Percentiles rank a stretch among this genome's conserved stretches.
phyloP scores from a whole-genome alignment of 805 yeast genomes.

The Scheffersomyces lignosus region DNA sequence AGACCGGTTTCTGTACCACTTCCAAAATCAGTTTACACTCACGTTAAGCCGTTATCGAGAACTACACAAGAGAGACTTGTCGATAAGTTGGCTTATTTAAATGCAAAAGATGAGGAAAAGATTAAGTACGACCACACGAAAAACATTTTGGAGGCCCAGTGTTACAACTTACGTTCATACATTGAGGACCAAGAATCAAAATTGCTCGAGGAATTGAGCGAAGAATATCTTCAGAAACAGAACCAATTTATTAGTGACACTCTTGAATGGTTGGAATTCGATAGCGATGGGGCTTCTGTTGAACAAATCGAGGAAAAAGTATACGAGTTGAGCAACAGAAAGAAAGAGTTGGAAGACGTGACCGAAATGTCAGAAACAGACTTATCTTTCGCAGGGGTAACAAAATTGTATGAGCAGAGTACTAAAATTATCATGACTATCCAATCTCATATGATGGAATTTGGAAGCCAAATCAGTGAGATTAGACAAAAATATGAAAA shows the following conservation, averaged over 20 bases:
- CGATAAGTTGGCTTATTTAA: constrained; percentile 52
- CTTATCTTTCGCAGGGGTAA: constrained; percentile 47
- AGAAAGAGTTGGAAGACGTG: constrained; percentile 28
- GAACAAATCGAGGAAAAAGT: constrained; percentile 27
- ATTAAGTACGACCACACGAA: constrained; percentile 54
- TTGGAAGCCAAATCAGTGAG: constrained; percentile 45
- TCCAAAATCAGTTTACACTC: constrained; percentile 49
- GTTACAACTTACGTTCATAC: constrained; percentile 65
- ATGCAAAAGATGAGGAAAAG: constrained; percentile 55
- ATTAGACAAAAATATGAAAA: constrained; percentile 45
- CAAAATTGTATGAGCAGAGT: constrained; percentile 43
- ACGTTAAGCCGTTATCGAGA: constrained; percentile 29
- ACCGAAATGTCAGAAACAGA: constrained; percentile 46
- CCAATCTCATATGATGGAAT: constrained; percentile 44
- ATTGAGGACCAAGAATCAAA: constrained; percentile 53
- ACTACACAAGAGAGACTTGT: constrained; percentile 46
- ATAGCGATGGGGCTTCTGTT: constrained; percentile 50
- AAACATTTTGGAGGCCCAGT: constrained; percentile 70
- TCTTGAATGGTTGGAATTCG: constrained; percentile 80
- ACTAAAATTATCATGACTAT: constrained; percentile 39
- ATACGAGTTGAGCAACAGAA: constrained; percentile 17
- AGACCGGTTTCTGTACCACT: constrained; percentile 27
- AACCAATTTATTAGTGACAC: constrained; percentile 41
- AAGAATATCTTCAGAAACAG: constrained; percentile 26
- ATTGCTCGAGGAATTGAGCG: constrained; percentile 38